These are phyloP conservation scores for Gonium pectorale DNA, from an alignment of 139 green algal genomes.

Conservation along the genomic window DNA sequence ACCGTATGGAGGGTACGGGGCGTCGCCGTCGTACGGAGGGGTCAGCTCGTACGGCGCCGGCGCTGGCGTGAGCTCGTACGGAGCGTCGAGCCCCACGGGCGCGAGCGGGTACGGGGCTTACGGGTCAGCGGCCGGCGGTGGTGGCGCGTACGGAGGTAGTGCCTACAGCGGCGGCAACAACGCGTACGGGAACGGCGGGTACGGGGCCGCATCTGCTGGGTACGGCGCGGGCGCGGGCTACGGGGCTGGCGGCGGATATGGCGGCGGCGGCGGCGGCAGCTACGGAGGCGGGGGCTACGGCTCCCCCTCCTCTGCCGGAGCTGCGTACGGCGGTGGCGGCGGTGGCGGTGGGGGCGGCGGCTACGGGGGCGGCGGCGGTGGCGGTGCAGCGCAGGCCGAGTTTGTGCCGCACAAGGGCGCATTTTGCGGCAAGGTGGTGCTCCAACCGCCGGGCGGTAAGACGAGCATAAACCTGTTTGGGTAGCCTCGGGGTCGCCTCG, in stretches of 20 bases:
- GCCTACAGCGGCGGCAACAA: conserved; percentile 10
- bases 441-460: conserved; percentile 51
- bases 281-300: neutral
- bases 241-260: neutral
- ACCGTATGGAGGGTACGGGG: conserved; percentile 15
- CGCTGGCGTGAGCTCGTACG: neutral
- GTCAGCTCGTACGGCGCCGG: conserved; percentile 2
- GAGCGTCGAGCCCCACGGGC: conserved; percentile 7
- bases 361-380: neutral
- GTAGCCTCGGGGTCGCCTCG: no score
- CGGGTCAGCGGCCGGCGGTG: neutral
- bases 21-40: conserved; percentile 1
- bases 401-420: neutral
- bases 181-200: conserved; percentile 4
- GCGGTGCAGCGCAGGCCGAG: conserved; percentile 5
- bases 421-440: conserved; percentile 43
- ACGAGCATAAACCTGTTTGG: conserved; percentile 52
- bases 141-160: conserved; percentile 10
- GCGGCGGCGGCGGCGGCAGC: neutral
- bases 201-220: conserved; percentile 5
- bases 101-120: conserved; percentile 26
- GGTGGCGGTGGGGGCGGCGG: neutral
- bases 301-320: neutral
- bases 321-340: neutral
- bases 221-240: neutral